These are phyloP conservation scores for Gremmenia infestans DNA, from an alignment of 2,329 filamentous ascomycete species.

Conservation along the genomic window DNA sequence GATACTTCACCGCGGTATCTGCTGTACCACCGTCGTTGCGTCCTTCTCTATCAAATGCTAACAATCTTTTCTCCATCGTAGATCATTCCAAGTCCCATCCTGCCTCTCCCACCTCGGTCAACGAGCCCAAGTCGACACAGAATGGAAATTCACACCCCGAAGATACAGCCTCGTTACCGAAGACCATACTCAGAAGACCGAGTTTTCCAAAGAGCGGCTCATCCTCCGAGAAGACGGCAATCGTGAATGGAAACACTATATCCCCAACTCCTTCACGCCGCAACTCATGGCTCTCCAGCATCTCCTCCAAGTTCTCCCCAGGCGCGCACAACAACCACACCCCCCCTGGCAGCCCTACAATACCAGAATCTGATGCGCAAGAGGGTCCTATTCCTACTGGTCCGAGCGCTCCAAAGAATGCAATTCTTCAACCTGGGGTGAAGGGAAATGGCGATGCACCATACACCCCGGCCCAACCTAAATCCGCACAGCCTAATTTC, in stretches of 20 bases:
- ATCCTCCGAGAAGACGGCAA: slow-evolving; percentile 22
- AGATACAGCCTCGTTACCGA: slow-evolving; percentile 13
- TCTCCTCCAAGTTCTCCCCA: slow-evolving; percentile 82
- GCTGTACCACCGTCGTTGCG: not conserved
- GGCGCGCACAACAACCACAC: slow-evolving; percentile 25
- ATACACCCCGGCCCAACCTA: slow-evolving; percentile 71
- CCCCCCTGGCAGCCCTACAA: slow-evolving; percentile 24
- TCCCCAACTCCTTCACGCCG: slow-evolving; percentile 37
- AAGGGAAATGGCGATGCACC: slow-evolving; percentile 57
- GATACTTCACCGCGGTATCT: not conserved
- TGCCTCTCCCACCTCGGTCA: slow-evolving; percentile 6
- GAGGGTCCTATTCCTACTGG: slow-evolving; percentile 32
- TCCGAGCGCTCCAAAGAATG: slow-evolving; percentile 46
- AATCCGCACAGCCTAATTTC: slow-evolving; percentile 63
- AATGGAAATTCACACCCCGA: slow-evolving; percentile 17
- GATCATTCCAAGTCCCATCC: slow-evolving; percentile 12
- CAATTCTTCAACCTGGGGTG: slow-evolving; percentile 52
- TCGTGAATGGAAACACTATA: slow-evolving; percentile 22
- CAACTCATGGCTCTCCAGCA: slow-evolving; percentile 87
- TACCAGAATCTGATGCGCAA: slow-evolving; percentile 24
- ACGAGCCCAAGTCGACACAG: slow-evolving; percentile 12
- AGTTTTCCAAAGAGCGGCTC: slow-evolving; percentile 22
- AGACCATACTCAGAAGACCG: slow-evolving; percentile 23
- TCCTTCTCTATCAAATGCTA: not conserved
- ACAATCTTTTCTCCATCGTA: not conserved